phyloP scores from a whole-genome alignment of 192 early-diverging fungal species.

The Gaertneriomyces sp. region DNA sequence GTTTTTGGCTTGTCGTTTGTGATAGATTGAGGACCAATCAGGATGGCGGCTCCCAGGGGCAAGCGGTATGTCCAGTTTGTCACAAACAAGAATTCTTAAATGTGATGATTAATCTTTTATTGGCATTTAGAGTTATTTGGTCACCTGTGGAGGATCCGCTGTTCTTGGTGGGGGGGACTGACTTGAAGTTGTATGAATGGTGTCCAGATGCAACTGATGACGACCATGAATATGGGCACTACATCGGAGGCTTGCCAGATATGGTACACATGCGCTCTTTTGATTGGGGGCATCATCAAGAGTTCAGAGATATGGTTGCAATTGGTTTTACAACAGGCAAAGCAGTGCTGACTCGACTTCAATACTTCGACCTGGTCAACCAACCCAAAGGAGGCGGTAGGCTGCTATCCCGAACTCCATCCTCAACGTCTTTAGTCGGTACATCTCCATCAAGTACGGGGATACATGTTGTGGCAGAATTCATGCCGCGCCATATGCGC shows the following conservation, averaged over 20 bases:
- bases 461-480: conserved; percentile 33
- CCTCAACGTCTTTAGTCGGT: conserved; percentile 12
- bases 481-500: conserved; percentile 48
- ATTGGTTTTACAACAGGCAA: conserved; percentile 58
- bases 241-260: neutral
- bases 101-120: neutral
- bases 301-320: conserved; percentile 54
- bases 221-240: neutral
- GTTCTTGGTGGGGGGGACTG: conserved; percentile 55
- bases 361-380: conserved; percentile 18
- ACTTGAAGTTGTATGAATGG: conserved; percentile 60
- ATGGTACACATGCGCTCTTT: conserved; percentile 38
- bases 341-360: conserved; percentile 49
- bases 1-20: no score
- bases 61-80: no score
- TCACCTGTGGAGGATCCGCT: conserved; percentile 25
- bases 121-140: conserved; percentile 23
- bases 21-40: no score
- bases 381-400: neutral
- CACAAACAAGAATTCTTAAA: no score
- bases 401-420: conserved; percentile 11
- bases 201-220: neutral
- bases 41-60: no score
- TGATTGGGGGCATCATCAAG: conserved; percentile 62
- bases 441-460: neutral